These are phyloP conservation scores for Vaccinium corymbosum DNA, from an alignment of 148 eudicot species.

Conservation along the genomic window DNA sequence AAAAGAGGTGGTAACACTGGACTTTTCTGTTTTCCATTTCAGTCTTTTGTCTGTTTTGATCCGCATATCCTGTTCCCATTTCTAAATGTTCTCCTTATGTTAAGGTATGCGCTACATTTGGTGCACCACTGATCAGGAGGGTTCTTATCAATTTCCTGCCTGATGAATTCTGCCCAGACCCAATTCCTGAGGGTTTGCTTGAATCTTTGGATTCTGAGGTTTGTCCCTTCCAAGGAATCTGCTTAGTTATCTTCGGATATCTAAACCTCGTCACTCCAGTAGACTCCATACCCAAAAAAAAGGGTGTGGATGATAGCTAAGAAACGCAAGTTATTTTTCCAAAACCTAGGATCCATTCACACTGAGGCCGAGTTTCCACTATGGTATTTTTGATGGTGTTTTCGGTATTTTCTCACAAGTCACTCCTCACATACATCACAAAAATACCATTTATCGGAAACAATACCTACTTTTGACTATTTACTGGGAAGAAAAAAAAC, in stretches of 20 bases:
- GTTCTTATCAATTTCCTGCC: slow-evolving; percentile 71
- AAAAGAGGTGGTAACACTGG: slow-evolving; percentile 54
- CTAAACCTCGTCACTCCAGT: not conserved
- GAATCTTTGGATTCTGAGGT: slow-evolving; percentile 76
- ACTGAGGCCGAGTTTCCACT: too few species aligned
- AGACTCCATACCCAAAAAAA: not conserved
- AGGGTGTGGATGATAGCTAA: not conserved
- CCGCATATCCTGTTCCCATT: not conserved
- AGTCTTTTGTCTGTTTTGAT: not conserved
- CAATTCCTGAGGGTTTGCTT: slow-evolving; percentile 60
- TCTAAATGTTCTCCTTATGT: not conserved
- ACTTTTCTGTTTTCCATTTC: slow-evolving; percentile 11
- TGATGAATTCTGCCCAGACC: slow-evolving; percentile 88
- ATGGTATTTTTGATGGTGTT: too few species aligned
- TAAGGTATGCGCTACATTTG: slow-evolving; percentile 86
- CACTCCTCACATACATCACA: too few species aligned
- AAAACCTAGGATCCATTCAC: not conserved
- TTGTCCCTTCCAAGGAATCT: slow-evolving; percentile 12
- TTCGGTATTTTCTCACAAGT: too few species aligned
- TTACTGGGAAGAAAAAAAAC: too few species aligned
- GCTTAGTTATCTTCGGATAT: not conserved
- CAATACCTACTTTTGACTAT: too few species aligned
- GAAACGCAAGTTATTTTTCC: not conserved
- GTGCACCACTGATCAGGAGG: slow-evolving; percentile 61
- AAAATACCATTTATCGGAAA: too few species aligned